Base-by-base conservation (phyloP, 73 alveolate species). In the Durusdinium trenchii region DNA sequence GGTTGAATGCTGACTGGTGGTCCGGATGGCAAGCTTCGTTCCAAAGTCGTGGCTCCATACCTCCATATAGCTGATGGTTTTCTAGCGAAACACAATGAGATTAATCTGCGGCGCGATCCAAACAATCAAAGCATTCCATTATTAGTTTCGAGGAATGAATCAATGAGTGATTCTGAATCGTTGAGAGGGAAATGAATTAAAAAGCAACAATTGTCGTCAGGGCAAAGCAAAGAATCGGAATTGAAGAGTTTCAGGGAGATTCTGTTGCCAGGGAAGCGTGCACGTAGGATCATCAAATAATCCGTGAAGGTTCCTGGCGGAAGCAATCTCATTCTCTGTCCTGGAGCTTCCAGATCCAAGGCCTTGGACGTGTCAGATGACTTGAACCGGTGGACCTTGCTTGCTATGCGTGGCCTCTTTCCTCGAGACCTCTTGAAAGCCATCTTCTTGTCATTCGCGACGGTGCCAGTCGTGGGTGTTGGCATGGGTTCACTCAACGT, bases 281-380 rank as follows among this genome's bases (percentile, higher is more conserved):
- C 6, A 2, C 57, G 18, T 7, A 75, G 57, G 40, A 75, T 75
- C 60, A 40, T 6, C 60, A 75, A 36, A 16, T 75, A 75, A 4
- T 75, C 86, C 4, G 38, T 40, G 86, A 75, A 75, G 16, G 86
- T 75, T 38, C 86, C 86, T 12, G 86, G 86, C 52, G 86, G 86
- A 35, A 75, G 57, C 54, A 75, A n/a, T 16, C 86, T 38, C 86
- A 75, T 75, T 3, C n/a, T n/a, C n/a, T 28, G 86, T n/a, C 36
- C 51, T n/a, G 47, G 6, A 14, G 6, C 38, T 14, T 4, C 50
- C 6, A 12, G 5, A 2, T 69, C 82, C 36, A 10, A 5, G 47
- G 2, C 5, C 23, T 69, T n/a, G 38, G 76, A 62, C 5, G 76
- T 20, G 14, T 75, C 23, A 1, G n/a, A n/a, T n/a, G n/a, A n/a